These are phyloP conservation scores for Dictyostelium brefeldianum DNA, from an alignment of 78 protist genomes.

Conservation along the genomic window DNA sequence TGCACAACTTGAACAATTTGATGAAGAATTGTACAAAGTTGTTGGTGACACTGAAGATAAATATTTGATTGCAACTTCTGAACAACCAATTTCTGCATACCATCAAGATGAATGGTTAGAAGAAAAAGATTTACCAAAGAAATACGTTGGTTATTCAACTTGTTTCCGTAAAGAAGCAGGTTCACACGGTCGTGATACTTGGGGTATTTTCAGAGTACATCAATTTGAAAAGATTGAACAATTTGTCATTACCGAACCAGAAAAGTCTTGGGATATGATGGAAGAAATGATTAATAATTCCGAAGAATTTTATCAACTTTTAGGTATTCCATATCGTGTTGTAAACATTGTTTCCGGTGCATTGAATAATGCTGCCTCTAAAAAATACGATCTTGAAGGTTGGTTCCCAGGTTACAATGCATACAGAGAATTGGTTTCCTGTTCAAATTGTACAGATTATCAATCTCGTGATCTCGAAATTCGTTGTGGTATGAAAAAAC, in stretches of 20 bases:
- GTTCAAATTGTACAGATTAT: conserved; percentile 99
- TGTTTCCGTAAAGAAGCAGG: conserved; percentile 99
- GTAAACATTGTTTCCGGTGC: conserved; percentile 98
- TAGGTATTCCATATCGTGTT: conserved; percentile 98
- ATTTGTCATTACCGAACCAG: conserved; percentile 96
- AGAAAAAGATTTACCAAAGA: conserved; percentile 85
- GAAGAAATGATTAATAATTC: conserved; percentile 96
- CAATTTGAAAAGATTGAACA: conserved; percentile 99
- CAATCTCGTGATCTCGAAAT: conserved; percentile 95
- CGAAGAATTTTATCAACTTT: conserved; percentile 95
- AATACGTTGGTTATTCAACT: conserved; percentile 98
- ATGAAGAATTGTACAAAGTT: conserved; percentile 99
- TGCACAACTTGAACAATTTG: conserved; percentile 99
- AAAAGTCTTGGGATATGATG: conserved; percentile 95
- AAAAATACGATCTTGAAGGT: conserved; percentile 99
- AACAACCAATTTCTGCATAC: conserved; percentile 99
- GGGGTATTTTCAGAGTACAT: conserved; percentile 99
- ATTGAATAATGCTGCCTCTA: conserved; percentile 99
- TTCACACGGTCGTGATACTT: conserved; percentile 97
- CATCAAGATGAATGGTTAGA: conserved; percentile 93
- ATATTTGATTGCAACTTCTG: conserved; percentile 99
- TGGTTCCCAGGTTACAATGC: conserved; percentile 98
- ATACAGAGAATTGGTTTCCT: conserved; percentile 99
- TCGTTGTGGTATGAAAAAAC: conserved; percentile 91
- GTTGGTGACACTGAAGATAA: conserved; percentile 93